Evolutionary conservation across 2,329 filamentous ascomycete genomes (phyloP).

Genomic region (Botryotinia convoluta): DNA sequence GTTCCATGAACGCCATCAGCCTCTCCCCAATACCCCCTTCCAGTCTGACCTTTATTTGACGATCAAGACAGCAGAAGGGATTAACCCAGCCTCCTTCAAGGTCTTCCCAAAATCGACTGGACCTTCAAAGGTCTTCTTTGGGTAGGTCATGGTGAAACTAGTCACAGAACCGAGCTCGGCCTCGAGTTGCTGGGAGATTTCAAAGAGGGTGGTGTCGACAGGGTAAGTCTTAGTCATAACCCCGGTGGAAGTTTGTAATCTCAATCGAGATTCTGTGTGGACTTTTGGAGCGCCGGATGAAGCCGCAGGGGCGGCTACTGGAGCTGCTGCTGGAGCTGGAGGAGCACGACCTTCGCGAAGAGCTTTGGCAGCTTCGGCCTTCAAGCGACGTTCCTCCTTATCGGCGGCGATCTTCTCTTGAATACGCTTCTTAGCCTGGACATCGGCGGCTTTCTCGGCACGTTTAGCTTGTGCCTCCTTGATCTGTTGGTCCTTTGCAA

Average conservation of each 20-base stretch:
- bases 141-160: slow-evolving; percentile 84
- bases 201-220: slow-evolving; percentile 87
- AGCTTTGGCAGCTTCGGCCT: slow-evolving; percentile 82
- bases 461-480: slow-evolving; percentile 87
- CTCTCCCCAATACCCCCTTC: neutral
- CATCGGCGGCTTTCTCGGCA: slow-evolving; percentile 81
- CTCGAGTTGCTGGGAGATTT: slow-evolving; percentile 76
- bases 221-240: slow-evolving; percentile 85
- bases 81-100: slow-evolving; percentile 84
- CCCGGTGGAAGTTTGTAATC: slow-evolving; percentile 73
- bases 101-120: slow-evolving; percentile 80
- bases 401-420: slow-evolving; percentile 93
- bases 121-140: slow-evolving; percentile 73
- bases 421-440: slow-evolving; percentile 83
- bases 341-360: slow-evolving; percentile 70
- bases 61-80: slow-evolving; percentile 87
- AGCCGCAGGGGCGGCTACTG: slow-evolving; percentile 41
- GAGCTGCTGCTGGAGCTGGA: slow-evolving; percentile 39
- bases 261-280: slow-evolving; percentile 77
- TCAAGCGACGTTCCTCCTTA: slow-evolving; percentile 82
- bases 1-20: neutral
- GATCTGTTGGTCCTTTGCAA: slow-evolving; percentile 83
- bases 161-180: slow-evolving; percentile 69
- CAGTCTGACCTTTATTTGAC: slow-evolving; percentile 49
- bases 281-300: slow-evolving; percentile 44